Percentiles rank a stretch among this genome's conserved stretches.
phyloP scores from a whole-genome alignment of 257 asterid genomes.

The Echium plantagineum region DNA sequence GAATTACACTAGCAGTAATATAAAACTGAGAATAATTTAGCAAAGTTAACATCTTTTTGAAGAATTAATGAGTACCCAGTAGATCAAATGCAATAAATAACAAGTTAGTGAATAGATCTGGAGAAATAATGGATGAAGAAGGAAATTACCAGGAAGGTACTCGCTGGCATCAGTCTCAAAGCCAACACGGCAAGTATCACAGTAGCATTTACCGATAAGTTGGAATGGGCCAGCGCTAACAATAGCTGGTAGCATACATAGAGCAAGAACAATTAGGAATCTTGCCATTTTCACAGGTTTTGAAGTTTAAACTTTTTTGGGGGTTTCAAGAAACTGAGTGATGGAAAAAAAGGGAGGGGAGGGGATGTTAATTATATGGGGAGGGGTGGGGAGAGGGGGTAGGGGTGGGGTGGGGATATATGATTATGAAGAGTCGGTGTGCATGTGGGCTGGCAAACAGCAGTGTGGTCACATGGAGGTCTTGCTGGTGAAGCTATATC shows the following conservation, averaged over 20 bases:
- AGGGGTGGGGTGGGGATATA: background rate
- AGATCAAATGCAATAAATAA: background rate
- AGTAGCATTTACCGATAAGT: slow-evolving; percentile 41
- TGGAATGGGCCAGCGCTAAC: slow-evolving; percentile 25
- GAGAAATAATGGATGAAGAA: background rate
- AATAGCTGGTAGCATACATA: slow-evolving; percentile 30
- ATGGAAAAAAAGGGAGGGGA: background rate
- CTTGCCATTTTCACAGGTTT: slow-evolving; percentile 33
- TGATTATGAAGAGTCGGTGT: background rate
- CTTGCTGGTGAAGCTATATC: background rate
- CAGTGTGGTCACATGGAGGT: background rate
- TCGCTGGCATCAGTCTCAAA: slow-evolving; percentile 47
- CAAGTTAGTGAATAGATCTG: background rate
- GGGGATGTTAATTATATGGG: background rate
- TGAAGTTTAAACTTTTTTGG: too few species aligned
- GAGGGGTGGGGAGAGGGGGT: background rate
- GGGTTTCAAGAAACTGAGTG: too few species aligned
- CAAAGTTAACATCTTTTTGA: background rate
- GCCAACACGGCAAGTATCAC: slow-evolving; percentile 80
- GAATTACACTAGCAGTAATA: background rate
- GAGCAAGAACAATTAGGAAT: slow-evolving; percentile 20
- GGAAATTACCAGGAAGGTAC: slow-evolving; percentile 32
- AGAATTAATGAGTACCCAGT: background rate
- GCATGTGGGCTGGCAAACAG: background rate
- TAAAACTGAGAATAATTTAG: too few species aligned